phyloP scores from a whole-genome alignment of 176 grass and related monocot genomes.

The Tillandsia leiboldiana region DNA sequence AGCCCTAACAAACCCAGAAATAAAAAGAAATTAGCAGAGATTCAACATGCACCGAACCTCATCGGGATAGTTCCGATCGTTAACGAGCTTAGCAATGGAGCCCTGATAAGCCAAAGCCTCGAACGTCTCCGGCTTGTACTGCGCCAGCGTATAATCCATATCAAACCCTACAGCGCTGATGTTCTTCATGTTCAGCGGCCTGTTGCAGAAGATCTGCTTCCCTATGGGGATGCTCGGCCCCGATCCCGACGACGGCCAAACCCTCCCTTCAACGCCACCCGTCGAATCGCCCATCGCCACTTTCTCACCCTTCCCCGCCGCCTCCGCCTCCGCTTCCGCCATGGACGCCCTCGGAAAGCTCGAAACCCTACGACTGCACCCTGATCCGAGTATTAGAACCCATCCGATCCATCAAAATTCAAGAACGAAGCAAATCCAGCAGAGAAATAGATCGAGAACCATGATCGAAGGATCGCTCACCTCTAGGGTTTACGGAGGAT shows the following conservation, averaged over 20 bases:
- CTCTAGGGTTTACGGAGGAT: constrained; percentile 20
- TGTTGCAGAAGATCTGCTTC: constrained; percentile 91
- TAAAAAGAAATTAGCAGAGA: constrained; percentile 7
- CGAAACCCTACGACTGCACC: constrained; percentile 3
- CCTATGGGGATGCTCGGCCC: constrained; percentile 55
- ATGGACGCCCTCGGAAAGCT: not conserved
- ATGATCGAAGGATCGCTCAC: constrained; percentile 7
- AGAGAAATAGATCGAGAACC: not conserved
- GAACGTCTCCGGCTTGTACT: constrained; percentile 91
- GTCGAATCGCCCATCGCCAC: not conserved
- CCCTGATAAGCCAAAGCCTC: constrained; percentile 89
- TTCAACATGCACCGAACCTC: constrained; percentile 45
- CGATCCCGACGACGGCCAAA: constrained; percentile 28
- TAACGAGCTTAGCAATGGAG: constrained; percentile 79
- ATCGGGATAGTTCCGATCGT: constrained; percentile 67
- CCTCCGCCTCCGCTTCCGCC: not conserved
- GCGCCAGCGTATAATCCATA: constrained; percentile 98
- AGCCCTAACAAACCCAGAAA: not conserved
- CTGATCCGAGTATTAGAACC: constrained; percentile 17
- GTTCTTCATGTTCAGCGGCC: constrained; percentile 98
- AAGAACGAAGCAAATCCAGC: not conserved
- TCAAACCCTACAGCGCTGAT: constrained; percentile 93
- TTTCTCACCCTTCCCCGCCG: not conserved
- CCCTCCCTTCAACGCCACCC: not conserved
- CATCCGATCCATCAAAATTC: not conserved